A percentile compares a stretch with the other conserved stretches of the same genome.
These are phyloP conservation scores for Hsuehochloa calcarea DNA, from an alignment of 176 grass and related monocot genomes.

Conservation along the genomic window DNA sequence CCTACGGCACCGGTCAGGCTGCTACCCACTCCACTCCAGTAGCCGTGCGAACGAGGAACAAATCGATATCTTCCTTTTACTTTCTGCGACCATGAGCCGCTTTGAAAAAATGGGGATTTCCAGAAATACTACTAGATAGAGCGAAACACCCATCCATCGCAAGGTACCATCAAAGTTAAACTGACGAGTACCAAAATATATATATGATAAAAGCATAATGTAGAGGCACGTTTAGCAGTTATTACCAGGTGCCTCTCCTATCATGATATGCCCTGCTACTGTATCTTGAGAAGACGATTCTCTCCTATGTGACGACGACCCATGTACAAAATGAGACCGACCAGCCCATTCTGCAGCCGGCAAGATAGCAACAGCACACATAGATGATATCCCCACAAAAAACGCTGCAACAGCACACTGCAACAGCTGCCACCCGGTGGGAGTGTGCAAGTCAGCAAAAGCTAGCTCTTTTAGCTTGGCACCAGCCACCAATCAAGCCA, in stretches of 20 bases:
- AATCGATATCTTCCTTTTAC: no score
- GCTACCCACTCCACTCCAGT: no score
- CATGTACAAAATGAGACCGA: conserved; percentile 52
- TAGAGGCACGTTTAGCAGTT: background rate
- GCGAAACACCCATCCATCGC: background rate
- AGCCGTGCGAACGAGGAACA: no score
- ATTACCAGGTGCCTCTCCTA: background rate
- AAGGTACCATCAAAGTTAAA: background rate
- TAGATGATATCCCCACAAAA: conserved; percentile 13
- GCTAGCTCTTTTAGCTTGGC: background rate
- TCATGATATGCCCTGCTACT: background rate
- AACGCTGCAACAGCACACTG: background rate
- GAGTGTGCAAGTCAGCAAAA: background rate
- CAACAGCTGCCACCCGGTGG: conserved; percentile 25
- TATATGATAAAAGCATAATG: background rate
- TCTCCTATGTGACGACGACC: conserved; percentile 28
- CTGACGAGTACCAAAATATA: background rate
- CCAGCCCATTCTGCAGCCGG: background rate
- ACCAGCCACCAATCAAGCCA: conserved; percentile 48
- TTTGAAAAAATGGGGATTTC: background rate
- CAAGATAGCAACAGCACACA: background rate
- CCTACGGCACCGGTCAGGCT: no score
- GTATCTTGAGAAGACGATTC: background rate
- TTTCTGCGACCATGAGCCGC: no score
- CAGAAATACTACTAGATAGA: background rate